Base-by-base conservation (phyloP, 139 green algal species). In the Tetradesmus lagerheimii region DNA sequence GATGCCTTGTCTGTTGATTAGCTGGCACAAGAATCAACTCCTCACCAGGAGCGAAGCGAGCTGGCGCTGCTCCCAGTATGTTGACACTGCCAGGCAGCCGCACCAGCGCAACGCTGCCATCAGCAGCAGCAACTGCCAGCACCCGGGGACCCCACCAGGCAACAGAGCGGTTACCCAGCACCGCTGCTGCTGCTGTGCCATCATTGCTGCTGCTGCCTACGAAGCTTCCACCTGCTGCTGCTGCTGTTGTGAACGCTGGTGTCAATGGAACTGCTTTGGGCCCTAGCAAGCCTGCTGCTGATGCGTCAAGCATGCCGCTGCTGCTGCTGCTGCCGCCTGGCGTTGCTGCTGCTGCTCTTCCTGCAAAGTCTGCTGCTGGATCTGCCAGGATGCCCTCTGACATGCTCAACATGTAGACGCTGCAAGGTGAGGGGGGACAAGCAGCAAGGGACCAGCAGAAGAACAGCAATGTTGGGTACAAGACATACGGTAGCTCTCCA, bases 41-140 rank as follows among this genome's bases (percentile, higher is more conserved):
- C 81, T 35, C 47, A 88, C 78, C 88, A 9, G 78, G n/a, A 11
- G 66, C 64, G n/a, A 86, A 90, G 41, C 78, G 35, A 23, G 34
- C 31, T n/a, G 89, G 80, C 3, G 53, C 64, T 27, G 47, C 71
- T 12, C 86, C 91, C 31, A 90, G 41, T 8, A 92, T 25, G 47
- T 88, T 89, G 37, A 47, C 80, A 47, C 45, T 77, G 43, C 88
- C 88, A 31, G 91, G 91, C 84, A 93, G 88, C 78, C 38, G 41
- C 47, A 81, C 91, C 34, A 93, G 57, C 4, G 41, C 66, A 18
- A 93, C 88, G 0, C 57, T 35, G 79, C 91, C 91, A 41, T 83
- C 37, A n/a, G 15, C 34, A 41, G 67, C 57, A 50, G 87, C 87
- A 20, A 86, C 87, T 39, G 87, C 87, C 6, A 90, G 43, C 64